Base-by-base conservation (phyloP, 148 eudicot genomes). In the Amaranthus cruentus region DNA sequence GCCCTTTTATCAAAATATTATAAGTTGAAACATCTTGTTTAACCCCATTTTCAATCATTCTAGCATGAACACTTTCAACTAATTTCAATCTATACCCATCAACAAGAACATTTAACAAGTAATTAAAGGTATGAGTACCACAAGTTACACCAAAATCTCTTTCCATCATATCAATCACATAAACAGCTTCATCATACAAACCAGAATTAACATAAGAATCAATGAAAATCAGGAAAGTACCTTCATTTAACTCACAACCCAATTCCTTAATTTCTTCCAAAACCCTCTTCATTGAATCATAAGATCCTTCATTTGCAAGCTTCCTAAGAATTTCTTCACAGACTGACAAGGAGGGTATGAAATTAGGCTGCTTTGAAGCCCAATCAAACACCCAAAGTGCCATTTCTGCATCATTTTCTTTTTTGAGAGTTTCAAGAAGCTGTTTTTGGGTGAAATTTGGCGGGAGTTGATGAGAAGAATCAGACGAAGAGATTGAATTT, bases 51-150 rank as follows among this genome's bases (percentile, higher is more conserved):
- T 69, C 75, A 12, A 80, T 71, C 99, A 95, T 95, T 81, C 66
- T 82, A 43, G 90, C 81, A 79, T 90, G 97, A 68, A 95, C 93
- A 71, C 12, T 73, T 71, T 92, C 99, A 18, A 88, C 97, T 49
- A 91, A 43, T 48, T 84, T 91, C 81, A 95, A 84, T 76, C 82
- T 95, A 68, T 84, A 81, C 54, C 96, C 96, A 81, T 95, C 94
- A 82, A 95, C 96, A 77, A 95, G 91, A 77, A 90, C 94, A 86
- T 90, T 91, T 84, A 95, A 75, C 87, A 95, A 69, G 59, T 80
- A 81, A 71, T 95, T 95, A 73, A 74, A 95, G 47, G 80, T 78
- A 79, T 70, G 78, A 46, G 87, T 84, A 4, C 87, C 86, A 14
- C 96, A 90, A 15, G 65, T 80, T 73, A 88, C 73, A 43, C 89